These are phyloP conservation scores for Aspergillus sp. DNA, from an alignment of 2,329 filamentous ascomycete genomes.

Conservation along the genomic window DNA sequence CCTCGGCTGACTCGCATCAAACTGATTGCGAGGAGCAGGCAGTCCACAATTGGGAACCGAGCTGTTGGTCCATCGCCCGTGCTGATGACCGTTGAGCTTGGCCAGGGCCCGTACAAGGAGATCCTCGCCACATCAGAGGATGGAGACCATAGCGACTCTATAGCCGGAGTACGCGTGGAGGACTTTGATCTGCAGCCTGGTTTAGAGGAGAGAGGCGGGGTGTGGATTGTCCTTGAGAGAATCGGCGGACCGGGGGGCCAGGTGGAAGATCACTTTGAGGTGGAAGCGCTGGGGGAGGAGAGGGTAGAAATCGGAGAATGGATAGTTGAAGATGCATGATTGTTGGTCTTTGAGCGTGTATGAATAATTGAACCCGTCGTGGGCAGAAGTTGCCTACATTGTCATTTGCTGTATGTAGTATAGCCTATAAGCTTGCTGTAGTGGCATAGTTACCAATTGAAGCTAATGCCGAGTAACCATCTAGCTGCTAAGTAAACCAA, in stretches of 20 bases:
- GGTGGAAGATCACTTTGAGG: slow-evolving; percentile 43
- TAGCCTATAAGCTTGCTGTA: no score
- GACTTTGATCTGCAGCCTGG: slow-evolving; percentile 73
- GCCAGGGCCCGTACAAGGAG: slow-evolving; percentile 67
- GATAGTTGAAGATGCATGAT: slow-evolving; percentile 37
- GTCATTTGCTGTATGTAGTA: no score
- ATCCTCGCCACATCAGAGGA: slow-evolving; percentile 67
- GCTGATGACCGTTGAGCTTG: slow-evolving; percentile 70
- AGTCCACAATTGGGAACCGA: slow-evolving; percentile 39
- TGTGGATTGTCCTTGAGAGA: slow-evolving; percentile 82
- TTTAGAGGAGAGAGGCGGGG: slow-evolving; percentile 54
- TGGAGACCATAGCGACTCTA: slow-evolving; percentile 72
- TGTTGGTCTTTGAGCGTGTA: not conserved
- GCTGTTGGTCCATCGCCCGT: slow-evolving; percentile 53
- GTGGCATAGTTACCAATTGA: no score
- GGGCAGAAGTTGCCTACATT: no score
- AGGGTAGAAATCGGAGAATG: slow-evolving; percentile 44
- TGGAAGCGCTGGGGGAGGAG: slow-evolving; percentile 45
- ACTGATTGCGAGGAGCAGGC: slow-evolving; percentile 53
- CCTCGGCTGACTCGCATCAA: slow-evolving; percentile 62
- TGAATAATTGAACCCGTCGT: not conserved
- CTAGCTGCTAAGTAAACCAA: no score
- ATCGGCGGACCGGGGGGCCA: slow-evolving; percentile 62
- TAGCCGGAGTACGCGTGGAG: slow-evolving; percentile 65
- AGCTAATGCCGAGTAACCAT: no score